Conservation (phyloP, 371 early-diverging fungal species). For the Funneliformis caledonium region DNA sequence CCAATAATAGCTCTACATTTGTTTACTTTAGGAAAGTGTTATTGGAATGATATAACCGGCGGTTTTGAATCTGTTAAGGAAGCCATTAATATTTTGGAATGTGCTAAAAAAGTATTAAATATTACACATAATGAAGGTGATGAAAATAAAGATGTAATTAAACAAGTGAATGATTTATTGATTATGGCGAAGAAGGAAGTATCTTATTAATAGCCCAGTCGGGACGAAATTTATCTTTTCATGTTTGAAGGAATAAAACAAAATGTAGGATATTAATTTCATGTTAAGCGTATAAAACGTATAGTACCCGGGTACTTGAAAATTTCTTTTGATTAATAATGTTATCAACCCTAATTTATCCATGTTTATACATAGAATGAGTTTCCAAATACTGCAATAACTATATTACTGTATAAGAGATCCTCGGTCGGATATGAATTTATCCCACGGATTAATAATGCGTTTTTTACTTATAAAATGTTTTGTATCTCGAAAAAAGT, state of each 20-base stretch:
- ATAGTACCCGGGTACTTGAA: too few species aligned
- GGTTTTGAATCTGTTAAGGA: background rate
- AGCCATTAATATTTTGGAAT: background rate
- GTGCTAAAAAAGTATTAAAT: background rate
- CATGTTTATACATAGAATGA: too few species aligned
- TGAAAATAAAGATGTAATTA: background rate
- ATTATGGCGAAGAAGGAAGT: background rate
- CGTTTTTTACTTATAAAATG: too few species aligned
- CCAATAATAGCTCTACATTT: conserved; percentile 73
- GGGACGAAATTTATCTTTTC: background rate
- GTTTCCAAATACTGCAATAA: too few species aligned
- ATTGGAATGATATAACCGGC: conserved; percentile 36
- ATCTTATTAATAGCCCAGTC: background rate
- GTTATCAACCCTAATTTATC: too few species aligned
- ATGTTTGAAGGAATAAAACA: background rate
- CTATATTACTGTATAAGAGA: too few species aligned
- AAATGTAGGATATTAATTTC: too few species aligned
- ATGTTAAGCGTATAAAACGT: too few species aligned
- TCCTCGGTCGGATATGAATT: too few species aligned
- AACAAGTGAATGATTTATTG: conserved; percentile 8
- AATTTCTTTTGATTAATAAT: too few species aligned
- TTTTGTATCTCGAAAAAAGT: too few species aligned
- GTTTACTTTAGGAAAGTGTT: conserved; percentile 64
- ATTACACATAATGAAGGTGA: conserved; percentile 19
- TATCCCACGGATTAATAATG: too few species aligned